Base-by-base conservation (phyloP, 306 rosid species). In the Coriaria nepalensis region DNA sequence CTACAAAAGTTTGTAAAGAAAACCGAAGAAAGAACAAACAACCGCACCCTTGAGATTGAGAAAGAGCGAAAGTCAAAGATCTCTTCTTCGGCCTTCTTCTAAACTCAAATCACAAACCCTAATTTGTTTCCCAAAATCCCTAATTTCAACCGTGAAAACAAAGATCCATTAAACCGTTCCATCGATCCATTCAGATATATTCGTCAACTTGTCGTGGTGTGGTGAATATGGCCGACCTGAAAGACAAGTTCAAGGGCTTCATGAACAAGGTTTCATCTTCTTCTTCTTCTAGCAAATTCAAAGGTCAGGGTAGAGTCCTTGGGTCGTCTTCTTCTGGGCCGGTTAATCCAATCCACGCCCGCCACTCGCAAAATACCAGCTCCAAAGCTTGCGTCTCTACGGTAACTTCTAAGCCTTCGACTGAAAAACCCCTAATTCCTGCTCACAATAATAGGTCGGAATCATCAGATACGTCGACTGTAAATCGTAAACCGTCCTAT, bases 261-360 rank as follows among this genome's bases (percentile, higher is more conserved):
- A 79, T 92, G 75, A 92, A 92, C 55, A 82, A 78, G 67, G 84
- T 86, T 59, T 66, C 69, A 42, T 56, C 92, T 0, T 71, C 95
- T 0, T 76, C 87, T 2, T 62, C 92, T 42, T 85, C 98, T 13
- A 63, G 71, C 8, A 92, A 73, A 73, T 92, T 92, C 77, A 86
- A 85, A 40, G 98, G 98, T 53, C 98, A 79, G 74, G 96, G 96
- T 47, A 59, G 96, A 65, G 93, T 82, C 49, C 63, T 92, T 13
- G 98, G 98, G 15, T 92, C 97, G 2, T 68, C 87, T 8, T 70
- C 79, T 9, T 52, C 93, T 0, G 63, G 61, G 8, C 64, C 83
- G 33, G 2, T 45, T 7, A 71, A 66, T 68, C 60, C 87, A 33
- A 39, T 20, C 66, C 63, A 47, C 10, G 0, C 40, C 43, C 72